Evolutionary conservation across 768 basidiomycete species (phyloP).

Genomic region (Hypsizygus marmoreus): DNA sequence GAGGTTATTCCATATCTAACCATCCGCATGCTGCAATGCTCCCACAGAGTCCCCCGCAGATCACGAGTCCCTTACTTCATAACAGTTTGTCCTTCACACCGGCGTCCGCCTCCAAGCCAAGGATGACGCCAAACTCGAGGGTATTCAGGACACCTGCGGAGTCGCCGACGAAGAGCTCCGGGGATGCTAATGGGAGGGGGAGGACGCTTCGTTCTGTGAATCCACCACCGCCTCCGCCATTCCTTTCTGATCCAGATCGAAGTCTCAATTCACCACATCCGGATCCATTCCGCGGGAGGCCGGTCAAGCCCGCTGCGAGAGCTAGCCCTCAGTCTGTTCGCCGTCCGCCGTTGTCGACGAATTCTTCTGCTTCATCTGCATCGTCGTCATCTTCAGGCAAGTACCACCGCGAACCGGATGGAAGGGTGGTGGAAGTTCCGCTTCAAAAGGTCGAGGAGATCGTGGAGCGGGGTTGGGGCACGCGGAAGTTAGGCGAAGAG

Average conservation of each 20-base stretch:
- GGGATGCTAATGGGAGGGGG: neutral
- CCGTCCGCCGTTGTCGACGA: conserved; percentile 7
- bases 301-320: conserved; percentile 5
- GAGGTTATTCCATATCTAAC: neutral
- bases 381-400: neutral
- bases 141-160: neutral
- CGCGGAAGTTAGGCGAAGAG: conserved; percentile 22
- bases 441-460: conserved; percentile 37
- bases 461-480: conserved; percentile 35
- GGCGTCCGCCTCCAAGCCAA: conserved; percentile 12
- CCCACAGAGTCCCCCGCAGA: conserved; percentile 55
- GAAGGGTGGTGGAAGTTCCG: conserved; percentile 23
- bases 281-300: conserved; percentile 13
- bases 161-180: conserved; percentile 1
- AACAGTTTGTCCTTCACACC: conserved; percentile 57
- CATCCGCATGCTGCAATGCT: conserved; percentile 27
- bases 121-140: conserved; percentile 3
- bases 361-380: conserved; percentile 6
- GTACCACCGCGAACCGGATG: conserved; percentile 8
- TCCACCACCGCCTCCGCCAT: conserved; percentile 5
- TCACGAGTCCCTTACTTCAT: conserved; percentile 60
- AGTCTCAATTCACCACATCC: conserved; percentile 15
- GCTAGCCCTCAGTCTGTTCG: no score
- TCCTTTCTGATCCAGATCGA: conserved; percentile 5
- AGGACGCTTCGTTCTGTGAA: conserved; percentile 5